Evolutionary conservation across 2,329 filamentous ascomycete genomes (phyloP), one percentile per base, ranked within the genome.

Genomic region (Trichoderma polysporum): DNA sequence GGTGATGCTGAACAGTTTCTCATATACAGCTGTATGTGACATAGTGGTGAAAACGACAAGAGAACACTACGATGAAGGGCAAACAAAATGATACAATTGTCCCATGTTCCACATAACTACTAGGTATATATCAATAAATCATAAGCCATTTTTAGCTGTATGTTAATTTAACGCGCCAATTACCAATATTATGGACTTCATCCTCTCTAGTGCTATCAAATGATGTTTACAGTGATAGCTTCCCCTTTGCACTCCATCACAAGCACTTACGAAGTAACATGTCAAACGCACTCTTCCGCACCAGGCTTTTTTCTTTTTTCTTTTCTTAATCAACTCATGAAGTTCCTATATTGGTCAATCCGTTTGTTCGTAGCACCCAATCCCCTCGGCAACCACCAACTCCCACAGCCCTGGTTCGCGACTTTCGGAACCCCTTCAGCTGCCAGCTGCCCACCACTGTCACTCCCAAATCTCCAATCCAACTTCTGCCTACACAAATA

Each of bases 371-470:
- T 29, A 19, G 7, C 33, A 22, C 47, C 13, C 10, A 45, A 35
- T 64, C 27, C 27, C 50, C 60, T 56, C 8, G 29, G 50, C 27
- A 35, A 65, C 53, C 5, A 17, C 12, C 47, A 31, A 31, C 22
- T 52, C 15, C 27, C 8, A 25, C 13, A 10, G 19, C 25, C 25
- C 9, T 31, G 22, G 37, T 66, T 52, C 60, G 54, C 60, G 25
- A 25, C 10, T 39, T 13, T 35, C 49, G 15, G 41, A 25, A 13
- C 47, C n/a, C 29, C n/a, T 17, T 53, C 29, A 13, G 37, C 37
- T 35, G 49, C 61, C 50, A 64, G 61, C 61, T 64, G 61, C 12
- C 61, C 19, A 27, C 50, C 61, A 56, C 50, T 47, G 61, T 64
- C 49, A 64, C 61, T 19, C 9, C 37, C 19, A 19, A n/a, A 47